Base-by-base conservation (phyloP, 2,329 filamentous ascomycete species). In the Fusarium sp. region DNA sequence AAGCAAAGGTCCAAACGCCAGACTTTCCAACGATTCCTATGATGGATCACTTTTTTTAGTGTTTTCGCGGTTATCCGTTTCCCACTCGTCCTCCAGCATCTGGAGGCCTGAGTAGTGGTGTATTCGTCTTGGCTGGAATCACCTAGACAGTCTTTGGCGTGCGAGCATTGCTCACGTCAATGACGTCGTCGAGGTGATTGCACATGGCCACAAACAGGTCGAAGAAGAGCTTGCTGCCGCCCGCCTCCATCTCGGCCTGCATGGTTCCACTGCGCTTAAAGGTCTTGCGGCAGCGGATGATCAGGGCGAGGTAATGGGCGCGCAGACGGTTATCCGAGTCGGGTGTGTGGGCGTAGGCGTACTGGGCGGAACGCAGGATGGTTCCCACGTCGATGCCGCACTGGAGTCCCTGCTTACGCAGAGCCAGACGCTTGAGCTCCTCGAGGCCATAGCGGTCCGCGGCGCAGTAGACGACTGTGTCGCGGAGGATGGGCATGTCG, bases 191-290 rank as follows among this genome's bases (percentile, higher is more conserved):
- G 74, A 97, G 90, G 82, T 97, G 93, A 81, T 97, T 97, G 84
- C 92, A 96, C 89, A 97, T 91, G 72, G 93, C 93, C 75, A 97
- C 93, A 78, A 97, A 98, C 78, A 98, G 83, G 84, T 97, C 93
- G 81, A 98, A 98, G 85, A 95, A 97, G 80, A 97, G 84, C 84
- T 93, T 93, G 80, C 87, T 84, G 73, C 81, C 93, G 77, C 93
- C 93, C 78, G 88, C 88, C 83, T 97, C 92, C 93, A 98, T 97
- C 83, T 97, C 93, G 82, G 91, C 89, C 85, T 97, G 93, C 93
- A 97, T 96, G 78, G 93, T 97, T 79, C 93, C 93, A 82, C 93
- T 97, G 80, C 91, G 88, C 89, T 97, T 97, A 79, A 98, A 97
- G 73, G 92, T 97, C 83, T 93, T 93, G 78, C 94, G 92, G 84